Conservation (phyloP, 768 basidiomycete species). For the Xerocomus spinulosus region DNA sequence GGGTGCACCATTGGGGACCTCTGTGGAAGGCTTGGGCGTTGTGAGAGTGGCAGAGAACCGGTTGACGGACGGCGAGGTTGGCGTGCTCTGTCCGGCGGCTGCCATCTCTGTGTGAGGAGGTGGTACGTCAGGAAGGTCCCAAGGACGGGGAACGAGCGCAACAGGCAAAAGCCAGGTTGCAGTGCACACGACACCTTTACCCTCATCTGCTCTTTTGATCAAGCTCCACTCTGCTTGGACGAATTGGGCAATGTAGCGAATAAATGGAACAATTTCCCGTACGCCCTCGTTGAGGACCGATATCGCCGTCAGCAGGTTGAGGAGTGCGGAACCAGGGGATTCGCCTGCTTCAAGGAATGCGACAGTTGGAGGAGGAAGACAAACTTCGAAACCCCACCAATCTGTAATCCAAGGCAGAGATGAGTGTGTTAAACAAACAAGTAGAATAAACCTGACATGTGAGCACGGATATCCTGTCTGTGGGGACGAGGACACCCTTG, state of each 20-base stretch:
- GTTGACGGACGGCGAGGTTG: slow-evolving; percentile 20
- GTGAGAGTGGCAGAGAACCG: slow-evolving; percentile 22
- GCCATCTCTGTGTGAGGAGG: slow-evolving; percentile 29
- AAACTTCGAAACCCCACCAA: slow-evolving; percentile 87
- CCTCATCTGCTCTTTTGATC: slow-evolving; percentile 60
- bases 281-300: slow-evolving; percentile 68
- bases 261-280: slow-evolving; percentile 78
- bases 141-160: slow-evolving; percentile 72
- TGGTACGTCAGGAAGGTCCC: slow-evolving; percentile 60
- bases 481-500: slow-evolving; percentile 64
- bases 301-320: slow-evolving; percentile 74
- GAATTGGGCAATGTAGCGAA: slow-evolving; percentile 78
- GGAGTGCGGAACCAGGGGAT: slow-evolving; percentile 49
- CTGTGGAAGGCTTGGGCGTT: slow-evolving; percentile 29
- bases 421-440: slow-evolving; percentile 1
- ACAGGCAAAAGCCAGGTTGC: slow-evolving; percentile 89
- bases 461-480: slow-evolving; percentile 70
- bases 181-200: slow-evolving; percentile 80
- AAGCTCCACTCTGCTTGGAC: slow-evolving; percentile 68
- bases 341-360: slow-evolving; percentile 57
- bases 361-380: slow-evolving; percentile 69
- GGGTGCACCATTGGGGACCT: slow-evolving; percentile 12
- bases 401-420: slow-evolving; percentile 39
- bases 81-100: slow-evolving; percentile 14
- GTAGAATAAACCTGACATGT: slow-evolving; percentile 55